A percentile compares a stretch with the other conserved stretches of the same genome.
phyloP scores from a whole-genome alignment of 257 asterid genomes.

The Dorcoceras hygrometricum region DNA sequence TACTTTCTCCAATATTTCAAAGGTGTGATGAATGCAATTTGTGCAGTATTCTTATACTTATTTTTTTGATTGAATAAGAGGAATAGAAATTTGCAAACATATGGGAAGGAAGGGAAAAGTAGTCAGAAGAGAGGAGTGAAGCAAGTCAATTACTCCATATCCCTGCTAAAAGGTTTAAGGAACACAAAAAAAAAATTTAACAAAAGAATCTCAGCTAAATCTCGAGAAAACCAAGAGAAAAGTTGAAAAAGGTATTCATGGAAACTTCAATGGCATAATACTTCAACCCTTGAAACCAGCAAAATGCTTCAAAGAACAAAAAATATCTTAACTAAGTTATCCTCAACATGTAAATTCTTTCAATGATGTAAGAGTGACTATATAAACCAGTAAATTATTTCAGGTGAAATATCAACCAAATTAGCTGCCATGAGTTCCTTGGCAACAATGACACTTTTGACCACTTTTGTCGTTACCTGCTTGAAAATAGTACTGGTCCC shows the following conservation, averaged over 20 bases:
- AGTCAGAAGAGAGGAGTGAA: not conserved
- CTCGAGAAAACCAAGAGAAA: not conserved
- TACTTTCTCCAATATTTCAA: too few species aligned
- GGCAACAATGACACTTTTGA: not conserved
- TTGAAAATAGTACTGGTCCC: constrained; percentile 97
- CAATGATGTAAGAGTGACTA: not conserved
- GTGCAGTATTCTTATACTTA: too few species aligned
- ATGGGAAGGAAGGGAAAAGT: not conserved
- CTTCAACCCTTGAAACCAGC: not conserved
- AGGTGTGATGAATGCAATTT: too few species aligned
- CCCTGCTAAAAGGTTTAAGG: not conserved
- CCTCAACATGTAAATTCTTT: not conserved
- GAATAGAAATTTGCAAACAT: too few species aligned
- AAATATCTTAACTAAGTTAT: not conserved
- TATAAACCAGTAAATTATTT: not conserved
- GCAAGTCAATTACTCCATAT: not conserved
- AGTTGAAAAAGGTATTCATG: not conserved
- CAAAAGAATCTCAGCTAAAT: not conserved
- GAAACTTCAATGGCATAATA: not conserved
- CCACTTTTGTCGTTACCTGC: constrained; percentile 51
- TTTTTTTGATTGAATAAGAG: too few species aligned
- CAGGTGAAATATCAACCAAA: not conserved
- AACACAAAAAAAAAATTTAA: not conserved
- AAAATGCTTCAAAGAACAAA: not conserved
- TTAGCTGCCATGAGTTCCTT: not conserved